A percentile compares a stretch with the other conserved stretches of the same genome.
phyloP scores from a whole-genome alignment of 2,329 filamentous ascomycete species.

The Epichloe gansuensis region DNA sequence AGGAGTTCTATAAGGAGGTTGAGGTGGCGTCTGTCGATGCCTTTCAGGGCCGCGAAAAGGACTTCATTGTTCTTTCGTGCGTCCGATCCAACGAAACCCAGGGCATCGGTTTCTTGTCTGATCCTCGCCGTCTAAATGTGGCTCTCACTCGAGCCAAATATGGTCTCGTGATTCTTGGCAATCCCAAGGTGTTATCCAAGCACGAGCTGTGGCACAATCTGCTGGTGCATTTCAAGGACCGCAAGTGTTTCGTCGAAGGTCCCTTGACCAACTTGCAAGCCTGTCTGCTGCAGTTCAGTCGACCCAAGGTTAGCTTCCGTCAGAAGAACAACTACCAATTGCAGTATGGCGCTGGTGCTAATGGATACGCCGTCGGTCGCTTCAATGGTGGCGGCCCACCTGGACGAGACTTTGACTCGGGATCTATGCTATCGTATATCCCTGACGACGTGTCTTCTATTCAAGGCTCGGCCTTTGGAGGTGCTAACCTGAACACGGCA shows the following conservation, averaged over 20 bases:
- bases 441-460: slow-evolving; percentile 95
- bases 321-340: slow-evolving; percentile 68
- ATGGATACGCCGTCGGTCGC: slow-evolving; percentile 27
- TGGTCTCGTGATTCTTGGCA: slow-evolving; percentile 89
- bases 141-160: slow-evolving; percentile 95
- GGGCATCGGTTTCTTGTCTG: slow-evolving; percentile 96
- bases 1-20: slow-evolving; percentile 96
- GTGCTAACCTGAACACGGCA: slow-evolving; percentile 57
- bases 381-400: slow-evolving; percentile 27
- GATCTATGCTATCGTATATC: slow-evolving; percentile 89
- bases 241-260: slow-evolving; percentile 89
- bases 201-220: slow-evolving; percentile 97
- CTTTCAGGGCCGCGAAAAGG: slow-evolving; percentile 97
- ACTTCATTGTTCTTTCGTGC: slow-evolving; percentile 95
- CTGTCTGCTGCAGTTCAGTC: slow-evolving; percentile 86
- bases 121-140: slow-evolving; percentile 93
- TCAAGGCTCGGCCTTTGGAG: slow-evolving; percentile 80
- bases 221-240: slow-evolving; percentile 90
- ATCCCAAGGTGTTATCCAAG: slow-evolving; percentile 94
- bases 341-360: slow-evolving; percentile 44
- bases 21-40: slow-evolving; percentile 97
- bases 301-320: slow-evolving; percentile 84
- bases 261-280: slow-evolving; percentile 92
- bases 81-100: slow-evolving; percentile 98
- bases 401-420: slow-evolving; percentile 54